These are phyloP conservation scores for Cladochytrium replicatum DNA, from an alignment of 192 early-diverging fungal genomes.

Conservation along the genomic window DNA sequence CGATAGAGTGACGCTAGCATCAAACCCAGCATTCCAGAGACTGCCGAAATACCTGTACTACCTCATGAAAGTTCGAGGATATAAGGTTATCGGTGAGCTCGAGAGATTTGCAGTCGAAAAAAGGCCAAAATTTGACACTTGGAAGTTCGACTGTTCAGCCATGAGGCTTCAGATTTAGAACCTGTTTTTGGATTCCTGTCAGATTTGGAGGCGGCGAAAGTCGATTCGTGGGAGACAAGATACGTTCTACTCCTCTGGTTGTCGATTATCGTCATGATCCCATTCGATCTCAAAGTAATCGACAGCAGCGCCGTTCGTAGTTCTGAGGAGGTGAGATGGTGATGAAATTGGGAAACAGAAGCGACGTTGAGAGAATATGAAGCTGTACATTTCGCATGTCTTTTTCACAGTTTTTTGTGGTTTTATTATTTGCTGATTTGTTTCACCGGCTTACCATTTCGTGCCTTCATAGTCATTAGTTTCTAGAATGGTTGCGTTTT, in stretches of 20 bases:
- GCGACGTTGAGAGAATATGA: no score
- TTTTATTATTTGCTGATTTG: no score
- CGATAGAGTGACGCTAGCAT: no score
- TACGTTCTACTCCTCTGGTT: constrained; percentile 86
- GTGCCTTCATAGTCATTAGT: no score
- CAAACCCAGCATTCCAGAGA: not conserved
- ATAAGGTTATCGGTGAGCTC: constrained; percentile 67
- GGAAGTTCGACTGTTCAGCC: constrained; percentile 87
- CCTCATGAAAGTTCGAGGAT: constrained; percentile 78
- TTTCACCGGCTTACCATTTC: no score
- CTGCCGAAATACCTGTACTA: constrained; percentile 43
- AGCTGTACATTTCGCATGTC: no score
- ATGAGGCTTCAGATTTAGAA: constrained; percentile 82
- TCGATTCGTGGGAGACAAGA: constrained; percentile 59
- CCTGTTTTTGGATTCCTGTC: constrained; percentile 67
- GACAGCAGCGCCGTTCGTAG: constrained; percentile 50
- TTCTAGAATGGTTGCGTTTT: constrained; percentile 52
- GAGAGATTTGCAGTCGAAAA: not conserved
- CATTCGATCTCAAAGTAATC: constrained; percentile 82
- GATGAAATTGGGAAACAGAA: constrained; percentile 4
- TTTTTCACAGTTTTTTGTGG: no score
- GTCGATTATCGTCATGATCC: constrained; percentile 89
- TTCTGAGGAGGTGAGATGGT: constrained; percentile 1
- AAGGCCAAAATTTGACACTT: constrained; percentile 17
- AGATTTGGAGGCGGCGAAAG: constrained; percentile 7